These are phyloP conservation scores for Calonectria ilicicola DNA, from an alignment of 2,329 filamentous ascomycete species.

Conservation along the genomic window DNA sequence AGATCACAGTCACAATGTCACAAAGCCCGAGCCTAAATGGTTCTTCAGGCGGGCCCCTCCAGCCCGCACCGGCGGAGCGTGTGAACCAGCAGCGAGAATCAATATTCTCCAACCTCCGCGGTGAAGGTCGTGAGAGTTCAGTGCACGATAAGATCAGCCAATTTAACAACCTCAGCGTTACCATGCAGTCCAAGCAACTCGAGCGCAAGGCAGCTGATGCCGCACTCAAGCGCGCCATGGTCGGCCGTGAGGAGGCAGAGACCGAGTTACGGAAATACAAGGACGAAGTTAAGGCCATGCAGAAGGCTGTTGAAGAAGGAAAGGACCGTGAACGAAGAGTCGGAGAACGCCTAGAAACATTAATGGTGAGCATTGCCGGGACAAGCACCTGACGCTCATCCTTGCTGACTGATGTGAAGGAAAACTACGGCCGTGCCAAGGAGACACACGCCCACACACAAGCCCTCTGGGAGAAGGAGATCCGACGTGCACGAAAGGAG, in stretches of 20 bases:
- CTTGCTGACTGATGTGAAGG: conserved; percentile 58
- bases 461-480: conserved; percentile 79
- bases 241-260: conserved; percentile 79
- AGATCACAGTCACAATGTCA: conserved; percentile 30
- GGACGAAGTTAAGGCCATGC: conserved; percentile 69
- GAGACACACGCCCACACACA: conserved; percentile 76
- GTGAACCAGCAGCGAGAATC: conserved; percentile 63
- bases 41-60: conserved; percentile 69
- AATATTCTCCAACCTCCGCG: conserved; percentile 50
- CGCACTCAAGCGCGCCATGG: conserved; percentile 73
- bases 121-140: conserved; percentile 66
- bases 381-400: neutral
- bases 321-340: conserved; percentile 75
- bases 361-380: conserved; percentile 66
- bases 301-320: conserved; percentile 72
- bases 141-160: conserved; percentile 78
- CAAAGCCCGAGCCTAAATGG: conserved; percentile 61
- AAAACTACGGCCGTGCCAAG: conserved; percentile 77
- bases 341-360: conserved; percentile 73
- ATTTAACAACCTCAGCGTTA: conserved; percentile 77
- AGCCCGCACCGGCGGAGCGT: conserved; percentile 73
- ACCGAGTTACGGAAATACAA: conserved; percentile 72
- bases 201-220: conserved; percentile 75
- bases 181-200: conserved; percentile 69
- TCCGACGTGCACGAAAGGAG: conserved; percentile 76